Evolutionary conservation across 1,139 yeast species (phyloP).

Genomic region (Cylindricascospora bacillispora): DNA sequence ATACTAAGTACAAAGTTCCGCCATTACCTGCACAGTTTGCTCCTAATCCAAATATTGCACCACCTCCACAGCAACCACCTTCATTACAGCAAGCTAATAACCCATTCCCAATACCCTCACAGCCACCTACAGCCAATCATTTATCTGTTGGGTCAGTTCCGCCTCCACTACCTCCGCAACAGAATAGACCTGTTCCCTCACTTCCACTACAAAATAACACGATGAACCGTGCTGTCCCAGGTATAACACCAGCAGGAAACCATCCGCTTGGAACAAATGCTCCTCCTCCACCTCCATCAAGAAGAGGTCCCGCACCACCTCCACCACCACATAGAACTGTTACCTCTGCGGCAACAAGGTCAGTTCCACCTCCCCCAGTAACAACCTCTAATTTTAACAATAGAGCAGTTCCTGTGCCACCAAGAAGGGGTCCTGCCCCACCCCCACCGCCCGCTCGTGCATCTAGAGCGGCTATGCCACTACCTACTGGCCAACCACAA

Average conservation of each 20-base stretch:
- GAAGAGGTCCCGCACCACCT: slow-evolving; percentile 21
- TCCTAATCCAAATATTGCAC: slow-evolving; percentile 3
- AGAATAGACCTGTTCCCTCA: slow-evolving; percentile 8
- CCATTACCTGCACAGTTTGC: slow-evolving; percentile 5
- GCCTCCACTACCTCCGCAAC: slow-evolving; percentile 2
- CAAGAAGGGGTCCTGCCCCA: slow-evolving; percentile 14
- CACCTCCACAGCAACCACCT: background rate
- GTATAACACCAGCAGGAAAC: slow-evolving; percentile 3
- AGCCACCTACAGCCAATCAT: slow-evolving; percentile 17
- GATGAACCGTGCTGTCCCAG: slow-evolving; percentile 5
- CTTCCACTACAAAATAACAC: slow-evolving; percentile 9
- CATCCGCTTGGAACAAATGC: slow-evolving; percentile 9
- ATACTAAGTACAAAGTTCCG: slow-evolving; percentile 5
- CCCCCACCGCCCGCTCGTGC: slow-evolving; percentile 16
- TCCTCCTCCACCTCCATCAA: slow-evolving; percentile 28
- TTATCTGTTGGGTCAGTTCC: slow-evolving; percentile 19
- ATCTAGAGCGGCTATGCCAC: slow-evolving; percentile 9
- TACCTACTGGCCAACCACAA: slow-evolving; percentile 4
- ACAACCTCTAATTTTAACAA: no score
- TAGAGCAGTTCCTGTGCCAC: slow-evolving; percentile 20
- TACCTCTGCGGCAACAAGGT: background rate
- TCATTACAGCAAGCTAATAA: slow-evolving; percentile 7
- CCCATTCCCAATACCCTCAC: slow-evolving; percentile 19
- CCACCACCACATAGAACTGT: slow-evolving; percentile 14
- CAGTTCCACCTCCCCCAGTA: background rate